Conservation (phyloP, 305 asterid species). For the Petunia hybrid region DNA sequence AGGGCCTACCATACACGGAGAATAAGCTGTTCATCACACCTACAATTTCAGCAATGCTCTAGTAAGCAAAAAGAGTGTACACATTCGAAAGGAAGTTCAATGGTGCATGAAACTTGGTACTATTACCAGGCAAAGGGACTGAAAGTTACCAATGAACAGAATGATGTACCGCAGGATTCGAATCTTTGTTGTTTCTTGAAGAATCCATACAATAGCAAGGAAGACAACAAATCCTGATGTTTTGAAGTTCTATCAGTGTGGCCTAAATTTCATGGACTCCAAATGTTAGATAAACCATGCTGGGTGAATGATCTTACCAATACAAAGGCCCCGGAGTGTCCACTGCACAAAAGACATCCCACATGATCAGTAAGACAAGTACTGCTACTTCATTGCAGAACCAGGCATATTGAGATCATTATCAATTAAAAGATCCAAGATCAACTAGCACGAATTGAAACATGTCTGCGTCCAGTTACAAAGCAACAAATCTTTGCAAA, state of each 20-base stretch:
- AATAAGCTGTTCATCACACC: conserved; percentile 96
- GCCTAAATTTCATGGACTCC: background rate
- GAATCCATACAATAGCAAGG: conserved; percentile 73
- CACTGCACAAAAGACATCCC: conserved; percentile 63
- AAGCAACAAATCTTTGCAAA: background rate
- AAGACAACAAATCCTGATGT: conserved; percentile 73
- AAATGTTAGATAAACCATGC: conserved; percentile 24
- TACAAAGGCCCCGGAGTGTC: conserved; percentile 94
- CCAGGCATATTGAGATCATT: background rate
- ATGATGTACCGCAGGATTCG: conserved; percentile 82
- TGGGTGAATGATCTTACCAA: conserved; percentile 58
- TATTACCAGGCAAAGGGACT: conserved; percentile 30
- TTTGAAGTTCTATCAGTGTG: conserved; percentile 32
- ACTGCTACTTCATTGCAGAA: conserved; percentile 5
- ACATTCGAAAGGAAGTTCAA: background rate
- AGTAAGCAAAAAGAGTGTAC: conserved; percentile 29
- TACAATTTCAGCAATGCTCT: conserved; percentile 45
- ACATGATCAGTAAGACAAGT: conserved; percentile 39
- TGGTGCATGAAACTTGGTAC: conserved; percentile 6
- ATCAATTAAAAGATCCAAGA: background rate
- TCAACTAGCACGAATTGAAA: background rate
- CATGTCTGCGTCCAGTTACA: background rate
- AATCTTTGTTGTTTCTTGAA: conserved; percentile 78
- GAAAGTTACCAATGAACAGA: conserved; percentile 77
- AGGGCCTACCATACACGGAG: conserved; percentile 79